Evolutionary conservation across 2,329 filamentous ascomycete species (phyloP).

Genomic region (Boeremia exigua): DNA sequence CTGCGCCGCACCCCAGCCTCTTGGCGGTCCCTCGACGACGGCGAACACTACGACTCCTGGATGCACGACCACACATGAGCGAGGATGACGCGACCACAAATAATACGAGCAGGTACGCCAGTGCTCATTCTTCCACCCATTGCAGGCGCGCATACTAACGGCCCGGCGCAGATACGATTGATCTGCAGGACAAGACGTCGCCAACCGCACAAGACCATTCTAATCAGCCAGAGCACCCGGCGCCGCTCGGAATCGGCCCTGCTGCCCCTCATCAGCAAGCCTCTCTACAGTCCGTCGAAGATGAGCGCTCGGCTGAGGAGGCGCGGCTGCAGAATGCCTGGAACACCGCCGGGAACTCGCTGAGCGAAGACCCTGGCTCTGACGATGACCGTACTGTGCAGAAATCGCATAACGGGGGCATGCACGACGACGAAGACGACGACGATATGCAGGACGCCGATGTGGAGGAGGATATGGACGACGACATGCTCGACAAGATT

Average conservation of each 20-base stretch:
- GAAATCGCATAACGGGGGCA: conserved; percentile 44
- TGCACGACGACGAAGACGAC: conserved; percentile 36
- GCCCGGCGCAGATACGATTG: conserved; percentile 77
- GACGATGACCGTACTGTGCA: conserved; percentile 60
- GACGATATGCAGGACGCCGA: conserved; percentile 68
- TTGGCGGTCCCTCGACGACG: conserved; percentile 28
- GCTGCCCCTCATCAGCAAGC: conserved; percentile 84
- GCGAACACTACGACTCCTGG: conserved; percentile 10
- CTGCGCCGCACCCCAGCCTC: conserved; percentile 33
- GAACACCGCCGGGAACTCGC: conserved; percentile 50
- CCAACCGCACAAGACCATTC: conserved; percentile 86
- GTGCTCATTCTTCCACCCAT: background rate
- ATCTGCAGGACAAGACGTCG: conserved; percentile 83
- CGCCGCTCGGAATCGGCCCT: conserved; percentile 59
- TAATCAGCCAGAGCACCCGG: conserved; percentile 59
- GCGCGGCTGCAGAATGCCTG: conserved; percentile 65
- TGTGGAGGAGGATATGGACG: conserved; percentile 73
- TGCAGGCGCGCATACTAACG: conserved; percentile 30
- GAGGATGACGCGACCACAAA: conserved; percentile 62
- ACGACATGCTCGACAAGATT: conserved; percentile 98
- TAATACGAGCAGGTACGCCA: conserved; percentile 61
- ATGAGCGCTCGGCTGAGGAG: conserved; percentile 75
- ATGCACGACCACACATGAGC: conserved; percentile 41
- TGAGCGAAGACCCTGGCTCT: conserved; percentile 60
- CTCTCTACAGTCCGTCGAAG: conserved; percentile 78